These are phyloP conservation scores for Eucalyptus urophylla DNA, from an alignment of 345 rosid genomes.

Conservation along the genomic window DNA sequence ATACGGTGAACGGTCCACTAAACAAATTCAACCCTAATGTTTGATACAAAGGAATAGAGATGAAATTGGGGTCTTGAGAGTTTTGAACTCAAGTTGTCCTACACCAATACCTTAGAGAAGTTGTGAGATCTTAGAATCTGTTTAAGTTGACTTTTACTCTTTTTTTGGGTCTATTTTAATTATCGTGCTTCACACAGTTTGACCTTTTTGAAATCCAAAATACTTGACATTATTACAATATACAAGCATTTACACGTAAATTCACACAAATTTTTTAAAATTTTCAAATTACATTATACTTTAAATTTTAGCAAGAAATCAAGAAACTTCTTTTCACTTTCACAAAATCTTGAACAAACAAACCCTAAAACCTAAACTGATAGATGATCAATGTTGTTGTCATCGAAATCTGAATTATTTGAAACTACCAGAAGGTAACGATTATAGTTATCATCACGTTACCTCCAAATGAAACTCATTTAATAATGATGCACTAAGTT, in stretches of 20 bases:
- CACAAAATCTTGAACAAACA: background rate
- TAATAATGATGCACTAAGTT: background rate
- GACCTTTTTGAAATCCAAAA: background rate
- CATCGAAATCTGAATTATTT: background rate
- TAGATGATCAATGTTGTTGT: background rate
- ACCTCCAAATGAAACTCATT: background rate
- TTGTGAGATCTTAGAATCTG: background rate
- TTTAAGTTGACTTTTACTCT: background rate
- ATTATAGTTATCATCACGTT: background rate
- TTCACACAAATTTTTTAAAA: background rate
- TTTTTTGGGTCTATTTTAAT: background rate
- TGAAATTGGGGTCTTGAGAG: background rate
- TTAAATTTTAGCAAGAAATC: background rate
- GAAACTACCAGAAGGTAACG: background rate
- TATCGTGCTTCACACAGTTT: background rate
- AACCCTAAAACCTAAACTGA: background rate
- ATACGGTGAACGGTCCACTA: background rate
- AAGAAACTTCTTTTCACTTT: background rate
- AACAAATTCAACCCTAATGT: background rate
- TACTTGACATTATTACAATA: background rate
- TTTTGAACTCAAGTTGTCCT: background rate
- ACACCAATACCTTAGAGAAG: background rate
- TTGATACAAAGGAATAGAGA: background rate
- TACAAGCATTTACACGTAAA: background rate
- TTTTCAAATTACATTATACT: background rate